These are phyloP conservation scores for Trichoderma parareesei DNA, from an alignment of 495 filamentous ascomycete genomes.

Conservation along the genomic window DNA sequence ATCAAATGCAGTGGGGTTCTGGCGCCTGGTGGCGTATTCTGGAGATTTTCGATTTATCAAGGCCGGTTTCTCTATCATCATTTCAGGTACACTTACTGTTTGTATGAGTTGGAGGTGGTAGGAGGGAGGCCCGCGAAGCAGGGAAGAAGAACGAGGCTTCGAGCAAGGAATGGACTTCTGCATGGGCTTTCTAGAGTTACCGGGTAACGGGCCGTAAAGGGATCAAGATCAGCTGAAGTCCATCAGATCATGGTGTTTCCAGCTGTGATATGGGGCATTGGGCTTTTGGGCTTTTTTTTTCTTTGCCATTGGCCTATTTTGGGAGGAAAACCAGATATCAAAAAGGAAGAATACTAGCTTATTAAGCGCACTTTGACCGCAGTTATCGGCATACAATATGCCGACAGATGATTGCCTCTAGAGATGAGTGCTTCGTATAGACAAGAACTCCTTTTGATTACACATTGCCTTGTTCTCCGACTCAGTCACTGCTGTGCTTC, in stretches of 20 bases:
- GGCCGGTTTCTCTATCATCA: not conserved
- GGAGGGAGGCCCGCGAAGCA: not conserved
- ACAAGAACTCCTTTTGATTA: too few relatives aligned
- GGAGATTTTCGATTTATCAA: not conserved
- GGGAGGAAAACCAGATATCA: too few relatives aligned
- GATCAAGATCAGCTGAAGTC: not conserved
- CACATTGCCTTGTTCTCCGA: too few relatives aligned
- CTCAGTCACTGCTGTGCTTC: too few relatives aligned
- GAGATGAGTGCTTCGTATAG: too few relatives aligned
- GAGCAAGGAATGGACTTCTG: not conserved
- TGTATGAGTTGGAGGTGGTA: too few relatives aligned
- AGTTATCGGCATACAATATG: too few relatives aligned
- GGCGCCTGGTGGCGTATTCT: constrained; percentile 7
- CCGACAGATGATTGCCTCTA: too few relatives aligned
- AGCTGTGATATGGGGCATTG: not conserved
- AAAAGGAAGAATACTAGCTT: too few relatives aligned
- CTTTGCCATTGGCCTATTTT: too few relatives aligned
- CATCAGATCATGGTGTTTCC: not conserved
- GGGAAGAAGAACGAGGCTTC: not conserved
- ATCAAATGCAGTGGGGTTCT: not conserved
- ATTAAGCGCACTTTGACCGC: too few relatives aligned
- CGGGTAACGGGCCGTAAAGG: not conserved
- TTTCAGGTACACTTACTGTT: not conserved
- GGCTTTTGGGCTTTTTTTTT: too few relatives aligned
- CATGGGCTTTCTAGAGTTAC: not conserved